Evolutionary conservation across 73 alveolate genomes (phyloP).

Genomic region (Uronychia binucleata): DNA sequence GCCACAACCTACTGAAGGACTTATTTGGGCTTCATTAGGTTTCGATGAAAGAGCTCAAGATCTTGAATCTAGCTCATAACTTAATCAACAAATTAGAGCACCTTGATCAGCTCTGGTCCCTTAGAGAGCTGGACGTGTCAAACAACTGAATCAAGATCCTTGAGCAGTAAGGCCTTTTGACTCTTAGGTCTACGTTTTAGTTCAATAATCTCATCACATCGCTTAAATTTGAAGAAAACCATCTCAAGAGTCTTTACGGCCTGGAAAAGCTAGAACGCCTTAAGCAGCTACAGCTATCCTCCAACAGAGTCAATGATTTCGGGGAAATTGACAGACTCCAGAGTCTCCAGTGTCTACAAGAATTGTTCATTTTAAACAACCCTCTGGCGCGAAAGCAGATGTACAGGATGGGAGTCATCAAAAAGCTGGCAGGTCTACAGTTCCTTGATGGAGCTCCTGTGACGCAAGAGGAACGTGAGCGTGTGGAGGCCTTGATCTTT

Average conservation of each 20-base stretch:
- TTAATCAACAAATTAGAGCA: conserved; percentile 70
- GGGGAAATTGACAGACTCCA: conserved; percentile 77
- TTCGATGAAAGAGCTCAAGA: conserved; percentile 68
- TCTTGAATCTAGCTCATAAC: conserved; percentile 76
- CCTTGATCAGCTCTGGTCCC: conserved; percentile 62
- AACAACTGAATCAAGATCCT: conserved; percentile 67
- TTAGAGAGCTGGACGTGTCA: conserved; percentile 78
- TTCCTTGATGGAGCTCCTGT: conserved; percentile 66
- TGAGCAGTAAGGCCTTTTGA: too few relatives aligned
- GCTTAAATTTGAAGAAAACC: conserved; percentile 75
- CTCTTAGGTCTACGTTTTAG: conserved; percentile 46
- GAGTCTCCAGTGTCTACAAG: conserved; percentile 63
- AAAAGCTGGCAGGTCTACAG: conserved; percentile 63
- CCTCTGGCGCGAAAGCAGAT: conserved; percentile 78
- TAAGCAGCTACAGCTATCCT: conserved; percentile 48
- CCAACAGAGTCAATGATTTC: conserved; percentile 78
- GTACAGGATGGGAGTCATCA: conserved; percentile 68
- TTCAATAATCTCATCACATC: conserved; percentile 45
- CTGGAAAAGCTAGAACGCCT: conserved; percentile 69
- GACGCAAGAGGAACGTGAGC: conserved; percentile 67
- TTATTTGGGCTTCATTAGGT: conserved; percentile 74
- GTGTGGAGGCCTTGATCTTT: conserved; percentile 48
- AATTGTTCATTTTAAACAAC: conserved; percentile 65
- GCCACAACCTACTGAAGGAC: conserved; percentile 69
- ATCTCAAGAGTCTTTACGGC: conserved; percentile 62